Evolutionary conservation across 495 filamentous ascomycete genomes (phyloP).

Genomic region (Apiosordaria backusii): DNA sequence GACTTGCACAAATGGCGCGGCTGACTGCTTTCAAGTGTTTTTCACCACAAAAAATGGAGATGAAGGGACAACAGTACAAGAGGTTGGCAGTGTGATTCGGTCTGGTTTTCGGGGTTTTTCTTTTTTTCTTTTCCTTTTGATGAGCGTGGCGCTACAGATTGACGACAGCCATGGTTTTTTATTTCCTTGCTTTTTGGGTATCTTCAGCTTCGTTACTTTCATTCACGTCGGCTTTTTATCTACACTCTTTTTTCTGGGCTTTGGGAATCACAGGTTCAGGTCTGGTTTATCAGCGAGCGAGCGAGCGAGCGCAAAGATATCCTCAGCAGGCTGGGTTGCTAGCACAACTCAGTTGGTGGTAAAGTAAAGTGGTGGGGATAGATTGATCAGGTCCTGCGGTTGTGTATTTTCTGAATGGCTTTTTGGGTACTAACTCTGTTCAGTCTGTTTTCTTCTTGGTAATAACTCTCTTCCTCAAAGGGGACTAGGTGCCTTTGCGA

Average conservation of each 20-base stretch:
- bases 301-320: too few relatives aligned
- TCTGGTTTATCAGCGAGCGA: background rate
- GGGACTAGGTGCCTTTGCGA: background rate
- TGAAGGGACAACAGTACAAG: background rate
- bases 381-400: too few relatives aligned
- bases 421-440: background rate
- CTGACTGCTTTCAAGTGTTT: background rate
- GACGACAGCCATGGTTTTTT: background rate
- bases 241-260: conserved; percentile 11
- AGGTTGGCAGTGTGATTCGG: background rate
- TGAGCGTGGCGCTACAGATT: background rate
- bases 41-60: background rate
- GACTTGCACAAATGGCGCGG: background rate
- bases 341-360: too few relatives aligned
- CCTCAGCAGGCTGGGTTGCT: too few relatives aligned
- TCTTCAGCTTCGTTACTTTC: background rate
- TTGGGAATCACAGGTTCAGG: background rate
- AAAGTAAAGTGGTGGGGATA: too few relatives aligned
- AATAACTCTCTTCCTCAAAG: background rate
- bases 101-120: background rate
- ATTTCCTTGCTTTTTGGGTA: background rate
- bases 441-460: background rate
- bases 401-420: too few relatives aligned
- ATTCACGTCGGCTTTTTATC: conserved; percentile 2
- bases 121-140: background rate